These are phyloP conservation scores for Exophiala alcalophila DNA, from an alignment of 2,329 filamentous ascomycete genomes.

Conservation along the genomic window DNA sequence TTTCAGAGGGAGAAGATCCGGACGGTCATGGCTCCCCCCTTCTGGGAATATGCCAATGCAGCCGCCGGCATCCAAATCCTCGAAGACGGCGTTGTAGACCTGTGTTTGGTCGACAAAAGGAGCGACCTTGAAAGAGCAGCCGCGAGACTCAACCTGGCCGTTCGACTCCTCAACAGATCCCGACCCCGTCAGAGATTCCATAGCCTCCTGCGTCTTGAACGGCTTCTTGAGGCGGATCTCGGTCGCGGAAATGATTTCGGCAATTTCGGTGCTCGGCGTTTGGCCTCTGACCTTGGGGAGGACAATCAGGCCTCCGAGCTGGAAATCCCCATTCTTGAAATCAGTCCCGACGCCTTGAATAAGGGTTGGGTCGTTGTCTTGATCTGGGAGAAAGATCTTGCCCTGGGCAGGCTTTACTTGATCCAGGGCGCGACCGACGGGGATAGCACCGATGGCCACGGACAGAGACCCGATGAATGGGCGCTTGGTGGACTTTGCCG, in stretches of 20 bases:
- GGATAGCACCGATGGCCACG: conserved; percentile 79
- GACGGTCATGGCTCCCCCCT: conserved; percentile 91
- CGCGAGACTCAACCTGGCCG: conserved; percentile 65
- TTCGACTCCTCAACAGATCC: conserved; percentile 46
- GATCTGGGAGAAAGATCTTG: conserved; percentile 83
- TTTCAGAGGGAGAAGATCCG: conserved; percentile 87
- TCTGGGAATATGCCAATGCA: conserved; percentile 97
- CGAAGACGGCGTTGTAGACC: conserved; percentile 91
- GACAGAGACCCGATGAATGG: conserved; percentile 85
- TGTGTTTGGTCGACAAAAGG: conserved; percentile 92
- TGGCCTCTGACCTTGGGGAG: conserved; percentile 79
- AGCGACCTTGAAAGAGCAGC: conserved; percentile 80
- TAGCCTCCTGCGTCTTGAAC: conserved; percentile 71
- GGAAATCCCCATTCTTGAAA: conserved; percentile 69
- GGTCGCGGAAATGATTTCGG: conserved; percentile 73
- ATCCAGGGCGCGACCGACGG: conserved; percentile 91
- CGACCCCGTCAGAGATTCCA: conserved; percentile 78
- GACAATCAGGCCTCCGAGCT: conserved; percentile 79
- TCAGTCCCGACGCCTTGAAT: conserved; percentile 76
- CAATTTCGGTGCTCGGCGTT: conserved; percentile 78
- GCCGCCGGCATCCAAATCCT: conserved; percentile 73
- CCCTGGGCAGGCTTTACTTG: conserved; percentile 75
- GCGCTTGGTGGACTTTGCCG: conserved; percentile 90
- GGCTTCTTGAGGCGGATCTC: conserved; percentile 83
- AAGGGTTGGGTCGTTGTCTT: conserved; percentile 76